Percentiles rank a stretch among this genome's conserved stretches.
phyloP scores from a whole-genome alignment of 331 rosid species.

The Phaseolus coccineus region DNA sequence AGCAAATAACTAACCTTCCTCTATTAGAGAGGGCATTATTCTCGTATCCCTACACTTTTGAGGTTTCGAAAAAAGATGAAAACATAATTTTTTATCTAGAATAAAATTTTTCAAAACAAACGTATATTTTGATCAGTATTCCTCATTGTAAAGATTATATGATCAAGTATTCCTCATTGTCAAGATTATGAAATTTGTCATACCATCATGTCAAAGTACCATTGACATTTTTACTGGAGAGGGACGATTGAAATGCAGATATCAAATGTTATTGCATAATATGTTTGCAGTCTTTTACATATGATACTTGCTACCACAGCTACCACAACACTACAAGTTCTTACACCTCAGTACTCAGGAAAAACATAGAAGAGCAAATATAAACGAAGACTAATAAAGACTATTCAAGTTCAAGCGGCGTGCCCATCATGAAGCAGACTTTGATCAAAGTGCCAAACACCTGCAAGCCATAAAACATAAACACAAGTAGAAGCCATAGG shows the following conservation, averaged over 20 bases:
- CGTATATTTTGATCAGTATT: neutral
- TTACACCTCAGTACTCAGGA: conserved; percentile 23
- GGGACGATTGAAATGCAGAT: neutral
- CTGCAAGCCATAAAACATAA: conserved; percentile 54
- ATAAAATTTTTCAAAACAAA: no score
- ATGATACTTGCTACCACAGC: conserved; percentile 14
- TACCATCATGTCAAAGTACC: neutral
- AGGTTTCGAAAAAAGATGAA: no score
- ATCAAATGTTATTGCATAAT: conserved; percentile 39
- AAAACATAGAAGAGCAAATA: neutral
- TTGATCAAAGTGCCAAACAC: conserved; percentile 98
- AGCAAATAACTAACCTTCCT: no score
- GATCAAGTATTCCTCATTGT: neutral
- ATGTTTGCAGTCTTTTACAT: conserved; percentile 22
- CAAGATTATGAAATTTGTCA: neutral
- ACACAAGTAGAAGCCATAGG: conserved; percentile 6
- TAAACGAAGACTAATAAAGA: neutral
- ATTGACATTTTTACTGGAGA: neutral
- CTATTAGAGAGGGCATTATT: no score
- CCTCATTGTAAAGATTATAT: neutral
- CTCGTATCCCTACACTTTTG: no score
- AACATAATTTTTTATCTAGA: no score
- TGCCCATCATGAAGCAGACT: conserved; percentile 60
- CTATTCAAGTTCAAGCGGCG: conserved; percentile 48
- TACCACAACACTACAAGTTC: neutral